Conservation (phyloP, 164 flowering plant species). For the Tetracentron sinense region DNA sequence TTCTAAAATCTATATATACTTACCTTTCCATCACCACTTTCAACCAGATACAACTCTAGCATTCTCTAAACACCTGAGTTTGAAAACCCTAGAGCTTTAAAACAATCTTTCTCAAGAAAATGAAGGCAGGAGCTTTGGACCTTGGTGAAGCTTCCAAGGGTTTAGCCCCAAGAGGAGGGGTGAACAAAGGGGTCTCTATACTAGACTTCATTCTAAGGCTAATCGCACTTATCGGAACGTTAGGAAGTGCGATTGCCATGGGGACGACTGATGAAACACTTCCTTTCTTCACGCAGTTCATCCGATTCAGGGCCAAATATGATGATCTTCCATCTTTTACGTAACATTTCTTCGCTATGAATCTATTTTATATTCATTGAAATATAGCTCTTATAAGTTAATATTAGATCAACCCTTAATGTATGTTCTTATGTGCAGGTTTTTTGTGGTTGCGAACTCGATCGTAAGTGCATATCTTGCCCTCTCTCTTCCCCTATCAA, state of each 20-base stretch:
- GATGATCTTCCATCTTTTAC: constrained; percentile 47
- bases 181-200: constrained; percentile 36
- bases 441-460: constrained; percentile 60
- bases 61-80: background rate
- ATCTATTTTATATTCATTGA: background rate
- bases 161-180: constrained; percentile 5
- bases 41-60: background rate
- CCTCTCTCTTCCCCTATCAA: constrained; percentile 48
- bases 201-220: constrained; percentile 46
- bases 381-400: background rate
- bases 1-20: constrained; percentile 15
- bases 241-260: constrained; percentile 57
- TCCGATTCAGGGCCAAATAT: constrained; percentile 41
- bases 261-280: constrained; percentile 51
- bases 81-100: background rate
- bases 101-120: constrained; percentile 3
- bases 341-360: constrained; percentile 16
- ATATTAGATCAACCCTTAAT: background rate
- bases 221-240: constrained; percentile 38
- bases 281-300: constrained; percentile 39
- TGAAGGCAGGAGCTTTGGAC: constrained; percentile 32
- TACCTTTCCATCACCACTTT: background rate
- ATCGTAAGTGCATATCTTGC: constrained; percentile 55
- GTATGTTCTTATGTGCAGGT: constrained; percentile 31
- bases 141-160: constrained; percentile 29